Evolutionary conservation across 768 basidiomycete species (phyloP).

Genomic region (Kwoniella europaea): DNA sequence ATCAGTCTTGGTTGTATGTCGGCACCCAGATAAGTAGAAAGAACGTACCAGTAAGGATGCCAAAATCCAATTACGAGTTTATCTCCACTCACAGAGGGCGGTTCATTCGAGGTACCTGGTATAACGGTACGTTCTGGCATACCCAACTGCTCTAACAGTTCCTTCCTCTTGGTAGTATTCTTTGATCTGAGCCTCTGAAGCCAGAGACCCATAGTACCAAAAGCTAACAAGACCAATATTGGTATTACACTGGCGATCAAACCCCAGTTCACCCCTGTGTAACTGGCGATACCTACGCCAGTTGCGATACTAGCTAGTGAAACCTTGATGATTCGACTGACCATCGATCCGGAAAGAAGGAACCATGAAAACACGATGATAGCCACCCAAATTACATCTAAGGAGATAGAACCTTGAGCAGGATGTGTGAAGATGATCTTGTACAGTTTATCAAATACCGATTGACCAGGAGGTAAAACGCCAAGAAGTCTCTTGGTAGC

Average conservation of each 20-base stretch:
- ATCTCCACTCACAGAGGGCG: slow-evolving; percentile 30
- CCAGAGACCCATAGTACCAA: slow-evolving; percentile 29
- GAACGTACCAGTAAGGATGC: slow-evolving; percentile 86
- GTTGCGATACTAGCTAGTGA: slow-evolving; percentile 17
- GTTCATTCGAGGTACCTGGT: slow-evolving; percentile 34
- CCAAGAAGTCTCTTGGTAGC: slow-evolving; percentile 46
- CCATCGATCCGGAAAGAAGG: slow-evolving; percentile 23
- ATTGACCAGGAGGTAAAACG: slow-evolving; percentile 28
- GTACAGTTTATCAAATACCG: slow-evolving; percentile 21
- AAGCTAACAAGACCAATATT: slow-evolving; percentile 30
- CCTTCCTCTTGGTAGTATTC: slow-evolving; percentile 38
- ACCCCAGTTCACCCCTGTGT: slow-evolving; percentile 46
- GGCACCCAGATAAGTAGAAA: background rate
- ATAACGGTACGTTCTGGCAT: slow-evolving; percentile 35
- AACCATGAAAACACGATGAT: slow-evolving; percentile 41
- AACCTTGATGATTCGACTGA: slow-evolving; percentile 21
- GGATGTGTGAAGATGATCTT: slow-evolving; percentile 61
- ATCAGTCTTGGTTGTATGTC: background rate
- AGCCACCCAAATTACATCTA: slow-evolving; percentile 67
- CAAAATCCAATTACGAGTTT: slow-evolving; percentile 75
- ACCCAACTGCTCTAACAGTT: slow-evolving; percentile 38
- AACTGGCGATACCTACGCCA: slow-evolving; percentile 4
- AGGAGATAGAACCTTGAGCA: slow-evolving; percentile 69
- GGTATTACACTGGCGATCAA: slow-evolving; percentile 46
- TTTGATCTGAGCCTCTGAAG: slow-evolving; percentile 31